Evolutionary conservation across 2,329 filamentous ascomycete species (phyloP).

Genomic region (Penicillium capsulatum): DNA sequence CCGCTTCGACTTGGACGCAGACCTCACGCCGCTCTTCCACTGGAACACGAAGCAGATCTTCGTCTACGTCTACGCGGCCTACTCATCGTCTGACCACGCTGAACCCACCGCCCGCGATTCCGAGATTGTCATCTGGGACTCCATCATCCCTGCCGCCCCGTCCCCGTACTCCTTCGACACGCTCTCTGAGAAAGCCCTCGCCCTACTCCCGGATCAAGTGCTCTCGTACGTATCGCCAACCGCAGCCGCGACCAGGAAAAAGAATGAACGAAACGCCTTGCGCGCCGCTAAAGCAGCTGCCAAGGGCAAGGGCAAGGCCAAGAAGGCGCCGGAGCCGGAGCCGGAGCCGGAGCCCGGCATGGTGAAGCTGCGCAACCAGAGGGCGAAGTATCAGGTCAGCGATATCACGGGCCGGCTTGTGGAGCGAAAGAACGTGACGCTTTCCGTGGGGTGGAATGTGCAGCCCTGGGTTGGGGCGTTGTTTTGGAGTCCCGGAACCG

Average conservation of each 20-base stretch:
- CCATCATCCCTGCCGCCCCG: conserved; percentile 70
- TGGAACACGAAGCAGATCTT: conserved; percentile 99
- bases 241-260: neutral
- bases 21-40: conserved; percentile 87
- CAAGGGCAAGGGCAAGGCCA: conserved; percentile 7
- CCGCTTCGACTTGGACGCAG: conserved; percentile 87
- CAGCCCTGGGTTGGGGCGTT: conserved; percentile 93
- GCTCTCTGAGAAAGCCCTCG: conserved; percentile 28
- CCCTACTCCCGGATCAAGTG: conserved; percentile 27
- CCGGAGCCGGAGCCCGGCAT: conserved; percentile 50
- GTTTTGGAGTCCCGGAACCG: conserved; percentile 66
- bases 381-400: conserved; percentile 95
- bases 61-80: conserved; percentile 84
- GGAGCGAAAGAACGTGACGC: conserved; percentile 65
- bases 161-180: conserved; percentile 42
- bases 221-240: neutral
- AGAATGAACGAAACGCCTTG: neutral
- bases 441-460: conserved; percentile 90
- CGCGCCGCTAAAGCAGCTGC: conserved; percentile 13
- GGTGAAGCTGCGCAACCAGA: conserved; percentile 74
- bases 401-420: conserved; percentile 78
- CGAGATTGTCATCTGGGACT: conserved; percentile 90
- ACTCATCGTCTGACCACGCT: conserved; percentile 43
- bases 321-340: conserved; percentile 6
- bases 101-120: conserved; percentile 24